These are phyloP conservation scores for Monosporascus sp. DNA, from an alignment of 2,329 filamentous ascomycete species.

Conservation along the genomic window DNA sequence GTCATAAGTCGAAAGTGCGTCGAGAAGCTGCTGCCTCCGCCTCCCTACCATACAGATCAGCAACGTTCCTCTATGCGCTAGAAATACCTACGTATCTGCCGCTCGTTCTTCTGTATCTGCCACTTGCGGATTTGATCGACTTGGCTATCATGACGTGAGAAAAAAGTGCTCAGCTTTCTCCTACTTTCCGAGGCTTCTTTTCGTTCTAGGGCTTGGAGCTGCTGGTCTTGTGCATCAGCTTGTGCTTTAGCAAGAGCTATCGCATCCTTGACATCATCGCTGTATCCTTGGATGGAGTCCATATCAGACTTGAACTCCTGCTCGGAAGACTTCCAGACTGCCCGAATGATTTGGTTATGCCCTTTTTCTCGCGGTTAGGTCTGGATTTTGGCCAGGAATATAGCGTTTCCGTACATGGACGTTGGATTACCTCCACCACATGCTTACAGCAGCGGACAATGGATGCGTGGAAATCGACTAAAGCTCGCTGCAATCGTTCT, in stretches of 20 bases:
- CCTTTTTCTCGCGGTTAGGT: constrained; percentile 6
- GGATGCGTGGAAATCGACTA: constrained; percentile 29
- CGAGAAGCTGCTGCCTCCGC: constrained; percentile 17
- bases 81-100: neutral
- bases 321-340: constrained; percentile 23
- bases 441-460: constrained; percentile 31
- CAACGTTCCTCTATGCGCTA: neutral
- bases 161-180: constrained; percentile 1
- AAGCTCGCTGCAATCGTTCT: constrained; percentile 23
- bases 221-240: constrained; percentile 15
- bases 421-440: constrained; percentile 20
- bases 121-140: constrained; percentile 1
- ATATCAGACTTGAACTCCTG: constrained; percentile 22
- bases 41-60: neutral
- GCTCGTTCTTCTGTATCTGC: neutral
- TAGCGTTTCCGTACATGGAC: constrained; percentile 17
- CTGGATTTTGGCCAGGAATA: neutral
- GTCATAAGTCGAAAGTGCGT: constrained; percentile 22
- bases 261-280: constrained; percentile 18
- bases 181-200: constrained; percentile 6
- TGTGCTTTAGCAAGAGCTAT: constrained; percentile 21
- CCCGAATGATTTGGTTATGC: constrained; percentile 9
- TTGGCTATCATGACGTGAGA: neutral
- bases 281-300: constrained; percentile 11
- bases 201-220: constrained; percentile 14